Conservation (phyloP, 495 filamentous ascomycete species). For the Viridothelium virens region DNA sequence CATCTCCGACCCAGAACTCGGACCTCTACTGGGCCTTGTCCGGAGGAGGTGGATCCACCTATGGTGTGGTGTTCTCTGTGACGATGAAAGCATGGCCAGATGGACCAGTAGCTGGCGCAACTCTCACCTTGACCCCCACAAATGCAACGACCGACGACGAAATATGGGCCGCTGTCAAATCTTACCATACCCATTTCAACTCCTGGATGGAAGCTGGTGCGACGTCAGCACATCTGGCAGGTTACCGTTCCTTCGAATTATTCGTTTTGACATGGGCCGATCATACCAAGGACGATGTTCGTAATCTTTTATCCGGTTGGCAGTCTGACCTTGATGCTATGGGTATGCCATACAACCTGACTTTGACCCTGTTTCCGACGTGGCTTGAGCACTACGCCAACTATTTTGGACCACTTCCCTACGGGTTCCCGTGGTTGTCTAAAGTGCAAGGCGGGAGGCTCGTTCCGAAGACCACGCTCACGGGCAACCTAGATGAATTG, state of each 20-base stretch:
- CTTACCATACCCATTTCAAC: not conserved
- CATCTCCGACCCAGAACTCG: not conserved
- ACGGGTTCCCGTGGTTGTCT: not conserved
- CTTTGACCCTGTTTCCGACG: not conserved
- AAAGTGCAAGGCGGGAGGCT: not conserved
- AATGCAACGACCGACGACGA: not conserved
- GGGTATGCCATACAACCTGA: not conserved
- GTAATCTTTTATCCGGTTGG: not conserved
- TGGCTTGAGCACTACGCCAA: not conserved
- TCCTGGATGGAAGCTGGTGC: not conserved
- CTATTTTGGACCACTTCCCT: not conserved
- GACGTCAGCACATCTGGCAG: not conserved
- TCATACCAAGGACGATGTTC: not conserved
- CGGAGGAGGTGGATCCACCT: conserved; percentile 7
- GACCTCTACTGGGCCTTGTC: conserved; percentile 9
- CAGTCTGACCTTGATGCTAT: not conserved
- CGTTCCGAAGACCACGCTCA: not conserved
- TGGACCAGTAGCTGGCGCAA: conserved; percentile 12
- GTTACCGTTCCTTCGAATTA: not conserved
- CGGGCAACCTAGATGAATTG: not conserved
- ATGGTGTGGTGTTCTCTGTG: not conserved
- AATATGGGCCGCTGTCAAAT: not conserved
- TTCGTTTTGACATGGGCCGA: not conserved
- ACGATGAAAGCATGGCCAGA: not conserved
- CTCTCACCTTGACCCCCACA: conserved; percentile 14